Conservation (phyloP, 768 basidiomycete genomes). For the Fomitopsis pulvina region DNA sequence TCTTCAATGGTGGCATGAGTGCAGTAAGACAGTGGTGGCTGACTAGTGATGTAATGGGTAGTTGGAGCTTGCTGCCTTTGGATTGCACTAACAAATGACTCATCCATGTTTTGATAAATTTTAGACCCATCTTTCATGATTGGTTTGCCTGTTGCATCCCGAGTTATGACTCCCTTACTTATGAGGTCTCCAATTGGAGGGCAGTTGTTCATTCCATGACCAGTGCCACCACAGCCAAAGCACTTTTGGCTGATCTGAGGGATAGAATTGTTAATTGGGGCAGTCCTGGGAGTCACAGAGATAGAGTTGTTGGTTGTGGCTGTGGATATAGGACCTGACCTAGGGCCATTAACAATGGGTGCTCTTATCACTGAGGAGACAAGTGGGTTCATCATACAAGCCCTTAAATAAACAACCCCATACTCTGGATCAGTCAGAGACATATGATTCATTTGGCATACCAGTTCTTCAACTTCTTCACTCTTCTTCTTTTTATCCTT, state of each 20-base stretch:
- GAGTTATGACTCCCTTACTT: slow-evolving; percentile 3
- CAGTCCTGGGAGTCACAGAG: neutral
- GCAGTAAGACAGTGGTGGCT: neutral
- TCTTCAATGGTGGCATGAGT: neutral
- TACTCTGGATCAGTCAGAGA: neutral
- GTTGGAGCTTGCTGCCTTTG: neutral
- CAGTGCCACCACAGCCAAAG: slow-evolving; percentile 7
- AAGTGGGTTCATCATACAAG: neutral
- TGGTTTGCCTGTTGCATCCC: neutral
- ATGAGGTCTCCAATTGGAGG: slow-evolving; percentile 1
- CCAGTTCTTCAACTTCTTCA: neutral
- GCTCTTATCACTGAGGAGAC: neutral
- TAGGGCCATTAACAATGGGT: neutral
- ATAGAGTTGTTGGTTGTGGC: neutral
- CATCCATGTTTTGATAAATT: slow-evolving; percentile 1
- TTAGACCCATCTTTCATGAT: neutral
- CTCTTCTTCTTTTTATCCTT: neutral
- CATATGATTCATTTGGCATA: neutral
- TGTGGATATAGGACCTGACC: too few species aligned
- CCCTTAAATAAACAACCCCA: neutral
- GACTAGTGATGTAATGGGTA: neutral
- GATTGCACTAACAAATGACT: slow-evolving; percentile 3
- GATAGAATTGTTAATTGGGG: neutral
- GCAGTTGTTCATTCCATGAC: slow-evolving; percentile 5
- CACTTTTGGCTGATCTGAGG: slow-evolving; percentile 1